These are phyloP conservation scores for Podospora anserina DNA, from an alignment of 495 filamentous ascomycete species.

Conservation along the genomic window DNA sequence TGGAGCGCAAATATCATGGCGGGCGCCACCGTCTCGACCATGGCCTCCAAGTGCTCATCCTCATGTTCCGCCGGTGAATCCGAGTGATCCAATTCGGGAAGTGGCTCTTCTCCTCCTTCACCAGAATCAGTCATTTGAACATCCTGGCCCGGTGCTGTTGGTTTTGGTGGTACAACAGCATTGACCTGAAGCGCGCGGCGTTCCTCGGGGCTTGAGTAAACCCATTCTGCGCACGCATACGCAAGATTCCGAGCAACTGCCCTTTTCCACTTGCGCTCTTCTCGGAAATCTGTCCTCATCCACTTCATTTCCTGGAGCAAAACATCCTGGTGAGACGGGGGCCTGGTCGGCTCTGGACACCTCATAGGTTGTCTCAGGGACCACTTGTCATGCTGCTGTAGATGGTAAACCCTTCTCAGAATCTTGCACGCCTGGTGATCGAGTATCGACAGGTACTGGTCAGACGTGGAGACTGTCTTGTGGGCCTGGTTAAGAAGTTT, in stretches of 20 bases:
- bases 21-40: conserved; percentile 53
- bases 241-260: conserved; percentile 74
- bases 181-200: conserved; percentile 64
- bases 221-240: conserved; percentile 76
- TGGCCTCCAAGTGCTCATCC: conserved; percentile 43
- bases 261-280: conserved; percentile 92
- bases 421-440: conserved; percentile 84
- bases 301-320: conserved; percentile 89
- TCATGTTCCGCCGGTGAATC: conserved; percentile 49
- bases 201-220: conserved; percentile 58
- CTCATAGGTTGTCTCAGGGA: conserved; percentile 82
- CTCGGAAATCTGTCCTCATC: conserved; percentile 93
- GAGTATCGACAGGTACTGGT: conserved; percentile 69
- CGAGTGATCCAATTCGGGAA: conserved; percentile 66
- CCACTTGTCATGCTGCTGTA: conserved; percentile 87
- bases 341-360: conserved; percentile 70
- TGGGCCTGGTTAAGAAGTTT: conserved; percentile 69
- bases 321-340: conserved; percentile 76
- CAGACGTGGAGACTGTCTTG: conserved; percentile 76
- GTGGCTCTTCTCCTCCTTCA: conserved; percentile 39
- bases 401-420: conserved; percentile 75
- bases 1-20: conserved; percentile 79
- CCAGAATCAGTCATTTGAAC: conserved; percentile 27
- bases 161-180: conserved; percentile 42
- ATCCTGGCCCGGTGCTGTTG: conserved; percentile 18